Evolutionary conservation across 1,284 basidiomycete genomes (phyloP).

Genomic region (Pseudozyma sp.): DNA sequence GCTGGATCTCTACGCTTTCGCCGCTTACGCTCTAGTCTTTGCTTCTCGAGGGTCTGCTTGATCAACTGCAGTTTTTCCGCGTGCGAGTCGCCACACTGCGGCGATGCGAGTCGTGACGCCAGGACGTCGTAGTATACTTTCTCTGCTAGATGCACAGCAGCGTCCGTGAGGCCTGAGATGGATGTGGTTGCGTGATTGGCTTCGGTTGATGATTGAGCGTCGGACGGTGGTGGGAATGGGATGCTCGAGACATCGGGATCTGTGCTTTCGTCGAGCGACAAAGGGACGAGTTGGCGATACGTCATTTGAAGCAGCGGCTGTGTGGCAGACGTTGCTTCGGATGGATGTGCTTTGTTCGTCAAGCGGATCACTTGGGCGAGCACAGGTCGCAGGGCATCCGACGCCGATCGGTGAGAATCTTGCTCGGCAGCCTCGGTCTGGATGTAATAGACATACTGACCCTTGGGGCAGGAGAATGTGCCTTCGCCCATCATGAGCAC

Average conservation of each 20-base stretch:
- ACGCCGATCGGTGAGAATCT: neutral
- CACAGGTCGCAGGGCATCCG: constrained; percentile 21
- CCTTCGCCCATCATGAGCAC: constrained; percentile 79
- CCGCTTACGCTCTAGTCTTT: constrained; percentile 72
- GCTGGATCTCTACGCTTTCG: constrained; percentile 36
- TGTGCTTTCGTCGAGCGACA: neutral
- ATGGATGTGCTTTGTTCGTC: neutral
- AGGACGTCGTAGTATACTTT: constrained; percentile 68
- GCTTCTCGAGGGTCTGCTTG: constrained; percentile 74
- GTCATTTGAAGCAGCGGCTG: constrained; percentile 36
- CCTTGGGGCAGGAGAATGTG: constrained; percentile 84
- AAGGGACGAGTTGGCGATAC: constrained; percentile 21
- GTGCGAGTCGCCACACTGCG: constrained; percentile 5
- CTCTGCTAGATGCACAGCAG: constrained; percentile 29
- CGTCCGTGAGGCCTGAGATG: constrained; percentile 34
- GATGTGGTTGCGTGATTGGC: constrained; percentile 15
- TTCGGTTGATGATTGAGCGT: neutral
- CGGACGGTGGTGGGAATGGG: constrained; percentile 25
- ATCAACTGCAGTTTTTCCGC: constrained; percentile 69
- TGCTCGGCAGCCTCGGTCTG: constrained; percentile 22
- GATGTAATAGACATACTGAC: constrained; percentile 67
- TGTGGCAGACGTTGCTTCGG: neutral
- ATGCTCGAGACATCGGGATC: constrained; percentile 13
- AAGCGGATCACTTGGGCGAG: constrained; percentile 24
- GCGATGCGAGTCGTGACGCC: constrained; percentile 21